Evolutionary conservation across 2,329 filamentous ascomycete genomes (phyloP), one percentile per base, ranked within the genome.

Genomic region (Hypoxylon sp.): DNA sequence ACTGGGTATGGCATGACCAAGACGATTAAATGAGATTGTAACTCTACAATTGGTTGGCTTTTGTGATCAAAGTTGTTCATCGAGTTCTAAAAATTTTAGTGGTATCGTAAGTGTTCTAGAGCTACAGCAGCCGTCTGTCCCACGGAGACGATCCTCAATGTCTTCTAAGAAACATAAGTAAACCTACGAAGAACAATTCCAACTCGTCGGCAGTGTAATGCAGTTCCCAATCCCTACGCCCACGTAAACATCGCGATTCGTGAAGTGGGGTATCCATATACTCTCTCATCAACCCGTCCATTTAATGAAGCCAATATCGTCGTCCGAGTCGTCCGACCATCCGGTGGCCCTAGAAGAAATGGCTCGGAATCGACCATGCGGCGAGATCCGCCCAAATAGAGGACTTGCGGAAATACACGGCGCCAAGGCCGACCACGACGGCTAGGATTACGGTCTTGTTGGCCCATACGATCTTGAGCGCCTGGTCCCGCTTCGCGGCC

Each of bases 401-500:
- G 19, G 83, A 81, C 61, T 82, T 88, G 58, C 88, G 85, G 68
- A 94, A 77, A 79, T 90, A 92, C 63, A 93, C 82, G 6, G 93
- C 92, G 60, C 92, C 71, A 23, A 89, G 79, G 28, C 89, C 92
- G 50, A 95, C 85, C 5, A 91, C 75, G 25, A 96, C 79, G 23
- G 93, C 89, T 57, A 90, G 79, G 28, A 87, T 90, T 50, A 90
- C 80, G 25, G 87, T 86, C 56, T 91, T 86, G 79, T 96, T 91
- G 70, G 82, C 83, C 87, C 88, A 90, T 23, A 91, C 72, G 25
- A 84, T 78, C 50, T 81, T 81, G 28, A 85, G 70, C 10, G 85
- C 77, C 70, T 84, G 83, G 66, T 88, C 80, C 32, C 84, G 81
- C 36, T 81, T 79, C 75, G 97, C 90, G 55, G 87, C 84, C 79